Base-by-base conservation (phyloP, 1,284 basidiomycete species). In the Coniferiporia weirii region DNA sequence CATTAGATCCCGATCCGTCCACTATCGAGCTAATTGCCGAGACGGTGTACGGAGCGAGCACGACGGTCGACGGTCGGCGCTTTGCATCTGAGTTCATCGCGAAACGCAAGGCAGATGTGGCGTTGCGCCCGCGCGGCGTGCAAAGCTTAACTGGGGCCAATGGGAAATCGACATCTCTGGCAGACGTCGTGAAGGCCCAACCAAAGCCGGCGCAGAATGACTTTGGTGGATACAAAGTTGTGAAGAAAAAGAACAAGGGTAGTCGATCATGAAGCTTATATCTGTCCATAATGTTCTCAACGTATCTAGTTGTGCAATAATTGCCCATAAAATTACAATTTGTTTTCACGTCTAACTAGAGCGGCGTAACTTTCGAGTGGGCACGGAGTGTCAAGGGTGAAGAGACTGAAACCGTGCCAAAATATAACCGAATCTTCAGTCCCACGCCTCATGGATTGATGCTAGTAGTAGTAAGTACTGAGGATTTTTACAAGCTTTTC, bases 61-160 rank as follows among this genome's bases (percentile, higher is more conserved):
- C 92, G 22, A 99, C 93, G 1, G 81, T 99, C 45, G 95, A 99
- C 68, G 97, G 97, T 0, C 82, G 95, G 56, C 83, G 95, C 34
- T 99, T 99, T 68, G 94, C 95, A 1, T 78, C 88, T 4, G 95
- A 98, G 67, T 99, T 95, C 69, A 85, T 94, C 52, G 83, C 78
- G 62, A 91, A 84, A 71, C 86, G 95, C 58, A 97, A 95, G 75
- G 80, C 79, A 9, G 93, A 95, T 68, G 86, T 83, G 0, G 73
- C 75, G 5, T 67, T 77, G 19, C 75, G 79, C 47, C 70, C 74
- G 45, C 87, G 83, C 66, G 76, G 71, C 35, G 68, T 70, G 3
- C 62, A 68, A 19, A 69, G 70, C 7, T 64, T 73, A 17, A 73
- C 76, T 15, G 75, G 76, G 40, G 65, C 71, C 9, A 65, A 76